Conservation (phyloP, 2,329 filamentous ascomycete species). For the Microdochium nivale region DNA sequence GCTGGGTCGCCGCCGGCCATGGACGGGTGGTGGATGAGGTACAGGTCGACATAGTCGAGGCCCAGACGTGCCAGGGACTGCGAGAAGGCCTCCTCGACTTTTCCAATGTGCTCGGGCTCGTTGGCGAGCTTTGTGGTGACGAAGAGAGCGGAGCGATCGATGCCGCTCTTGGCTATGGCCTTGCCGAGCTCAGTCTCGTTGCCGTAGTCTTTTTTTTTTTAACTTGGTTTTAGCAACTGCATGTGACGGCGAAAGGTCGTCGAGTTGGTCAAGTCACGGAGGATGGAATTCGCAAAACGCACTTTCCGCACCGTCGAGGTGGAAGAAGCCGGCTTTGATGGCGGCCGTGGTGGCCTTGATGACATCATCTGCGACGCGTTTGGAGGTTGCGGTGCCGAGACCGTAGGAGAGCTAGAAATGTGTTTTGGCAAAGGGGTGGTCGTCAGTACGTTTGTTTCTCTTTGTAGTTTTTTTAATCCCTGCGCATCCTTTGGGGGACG, state of each 20-base stretch:
- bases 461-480: too few relatives aligned
- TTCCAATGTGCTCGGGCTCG: slow-evolving; percentile 29
- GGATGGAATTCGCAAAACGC: slow-evolving; percentile 12
- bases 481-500: too few relatives aligned
- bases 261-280: too few relatives aligned
- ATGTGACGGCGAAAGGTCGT: too few relatives aligned
- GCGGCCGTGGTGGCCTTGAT: slow-evolving; percentile 46
- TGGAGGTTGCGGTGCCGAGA: slow-evolving; percentile 60
- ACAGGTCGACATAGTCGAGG: slow-evolving; percentile 65
- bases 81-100: slow-evolving; percentile 43
- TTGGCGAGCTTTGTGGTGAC: slow-evolving; percentile 50
- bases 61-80: slow-evolving; percentile 56
- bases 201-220: slow-evolving; percentile 46
- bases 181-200: slow-evolving; percentile 63
- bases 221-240: too few relatives aligned
- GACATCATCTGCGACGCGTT: slow-evolving; percentile 48
- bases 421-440: too few relatives aligned
- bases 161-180: slow-evolving; percentile 57
- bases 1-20: slow-evolving; percentile 35
- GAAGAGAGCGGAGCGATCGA: slow-evolving; percentile 61
- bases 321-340: slow-evolving; percentile 60
- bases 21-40: slow-evolving; percentile 53
- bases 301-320: slow-evolving; percentile 70
- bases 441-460: not conserved
- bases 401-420: slow-evolving; percentile 64